Evolutionary conservation across 768 basidiomycete genomes (phyloP).

Genomic region (Lactifluus rugatus): DNA sequence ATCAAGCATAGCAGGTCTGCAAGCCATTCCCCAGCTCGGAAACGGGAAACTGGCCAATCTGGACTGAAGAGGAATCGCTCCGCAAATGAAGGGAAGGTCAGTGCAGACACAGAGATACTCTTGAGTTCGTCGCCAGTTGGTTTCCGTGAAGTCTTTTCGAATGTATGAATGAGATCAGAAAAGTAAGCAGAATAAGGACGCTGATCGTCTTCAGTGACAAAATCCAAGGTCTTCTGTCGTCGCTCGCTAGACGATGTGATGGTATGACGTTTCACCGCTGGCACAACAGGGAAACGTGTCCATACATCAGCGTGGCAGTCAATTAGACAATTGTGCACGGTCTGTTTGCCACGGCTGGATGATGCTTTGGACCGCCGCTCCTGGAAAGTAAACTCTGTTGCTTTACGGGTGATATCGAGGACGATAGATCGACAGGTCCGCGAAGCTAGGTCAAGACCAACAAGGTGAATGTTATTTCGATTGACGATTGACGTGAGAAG

Average conservation of each 20-base stretch:
- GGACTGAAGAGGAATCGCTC: background rate
- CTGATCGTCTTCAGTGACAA: constrained; percentile 34
- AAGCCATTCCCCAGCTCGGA: constrained; percentile 50
- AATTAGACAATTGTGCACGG: constrained; percentile 32
- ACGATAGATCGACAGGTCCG: constrained; percentile 34
- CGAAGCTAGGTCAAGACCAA: constrained; percentile 30
- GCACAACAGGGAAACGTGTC: constrained; percentile 13
- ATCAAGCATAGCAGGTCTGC: constrained; percentile 52
- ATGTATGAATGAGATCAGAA: constrained; percentile 33
- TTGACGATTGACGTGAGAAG: constrained; percentile 38
- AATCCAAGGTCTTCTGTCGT: constrained; percentile 30
- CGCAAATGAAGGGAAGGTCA: constrained; percentile 25
- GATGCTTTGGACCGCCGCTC: constrained; percentile 28
- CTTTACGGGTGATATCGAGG: constrained; percentile 44
- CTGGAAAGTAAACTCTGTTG: constrained; percentile 48
- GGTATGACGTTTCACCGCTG: constrained; percentile 2
- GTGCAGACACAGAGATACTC: constrained; percentile 29
- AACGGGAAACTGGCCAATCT: constrained; percentile 28
- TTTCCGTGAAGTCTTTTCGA: constrained; percentile 43
- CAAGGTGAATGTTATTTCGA: constrained; percentile 34
- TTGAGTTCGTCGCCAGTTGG: constrained; percentile 40
- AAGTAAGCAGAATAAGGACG: constrained; percentile 36
- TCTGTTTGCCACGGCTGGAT: constrained; percentile 18
- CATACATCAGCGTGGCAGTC: constrained; percentile 10
- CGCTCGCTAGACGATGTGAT: constrained; percentile 22